Evolutionary conservation across 495 filamentous ascomycete genomes (phyloP).

Genomic region (Penicillium coprophilum): DNA sequence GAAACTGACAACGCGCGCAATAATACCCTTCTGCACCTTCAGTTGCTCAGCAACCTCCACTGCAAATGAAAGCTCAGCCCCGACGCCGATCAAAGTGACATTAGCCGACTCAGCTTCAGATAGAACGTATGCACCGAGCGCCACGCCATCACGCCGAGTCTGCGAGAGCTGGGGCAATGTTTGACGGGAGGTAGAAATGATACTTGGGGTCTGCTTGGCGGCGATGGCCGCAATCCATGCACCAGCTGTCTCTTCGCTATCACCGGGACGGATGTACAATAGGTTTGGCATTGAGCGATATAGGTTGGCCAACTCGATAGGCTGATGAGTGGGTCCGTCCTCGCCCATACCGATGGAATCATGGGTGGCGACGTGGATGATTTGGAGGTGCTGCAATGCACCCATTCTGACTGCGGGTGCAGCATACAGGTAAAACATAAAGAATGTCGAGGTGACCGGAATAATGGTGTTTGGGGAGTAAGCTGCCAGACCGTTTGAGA

Average conservation of each 20-base stretch:
- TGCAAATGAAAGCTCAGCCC: conserved; percentile 49
- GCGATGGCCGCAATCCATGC: conserved; percentile 53
- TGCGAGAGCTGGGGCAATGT: conserved; percentile 41
- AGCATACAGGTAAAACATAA: conserved; percentile 64
- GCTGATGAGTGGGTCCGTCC: conserved; percentile 63
- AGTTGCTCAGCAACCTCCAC: conserved; percentile 38
- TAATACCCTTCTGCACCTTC: conserved; percentile 35
- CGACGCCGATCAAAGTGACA: conserved; percentile 51
- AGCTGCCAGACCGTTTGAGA: conserved; percentile 56
- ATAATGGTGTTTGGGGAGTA: conserved; percentile 51
- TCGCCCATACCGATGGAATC: conserved; percentile 60
- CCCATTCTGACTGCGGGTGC: conserved; percentile 61
- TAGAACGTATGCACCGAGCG: conserved; percentile 49
- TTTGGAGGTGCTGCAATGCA: conserved; percentile 54
- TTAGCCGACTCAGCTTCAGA: conserved; percentile 40
- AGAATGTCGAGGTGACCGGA: conserved; percentile 54
- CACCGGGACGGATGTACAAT: conserved; percentile 56
- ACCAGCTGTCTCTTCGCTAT: conserved; percentile 57
- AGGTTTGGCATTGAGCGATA: conserved; percentile 63
- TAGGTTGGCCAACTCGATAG: conserved; percentile 55
- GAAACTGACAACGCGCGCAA: conserved; percentile 53
- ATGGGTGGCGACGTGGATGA: conserved; percentile 61
- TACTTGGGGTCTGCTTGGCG: conserved; percentile 43
- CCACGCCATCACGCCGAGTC: conserved; percentile 43
- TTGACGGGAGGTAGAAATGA: conserved; percentile 52